Base-by-base conservation (phyloP, 805 yeast genomes). In the Starmerella floris region DNA sequence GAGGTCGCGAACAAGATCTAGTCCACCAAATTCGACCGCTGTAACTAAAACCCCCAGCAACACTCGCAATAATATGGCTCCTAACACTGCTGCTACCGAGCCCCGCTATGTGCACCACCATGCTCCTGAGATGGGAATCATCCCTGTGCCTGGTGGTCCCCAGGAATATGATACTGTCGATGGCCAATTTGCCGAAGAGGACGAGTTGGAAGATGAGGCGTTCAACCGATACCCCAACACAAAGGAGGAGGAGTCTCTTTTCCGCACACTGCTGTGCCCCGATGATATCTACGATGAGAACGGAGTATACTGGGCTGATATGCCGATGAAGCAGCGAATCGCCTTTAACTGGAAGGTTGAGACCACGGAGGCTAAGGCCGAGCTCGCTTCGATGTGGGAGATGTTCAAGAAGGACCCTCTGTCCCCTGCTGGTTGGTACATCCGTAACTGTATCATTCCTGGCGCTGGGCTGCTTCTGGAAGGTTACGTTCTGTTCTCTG, bases 251-350 rank as follows among this genome's bases (percentile, higher is more conserved):
- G 55, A 57, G 50, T 60, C 56, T 22, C 56, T 58, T 22, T 61
- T 62, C 53, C 52, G 53, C 27, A 49, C 55, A 39, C 40, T 61
- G 10, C 46, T 62, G 23, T 59, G 58, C 41, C 66, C 66, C 9
- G 50, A 45, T 11, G 66, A 62, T 35, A 44, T 56, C 19, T 62
- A 59, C 50, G 48, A 49, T 30, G 48, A 41, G n/a, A 56, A 59
- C 21, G 64, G 65, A 19, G 44, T 37, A n/a, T 62, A 62, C 55
- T 62, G 66, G 66, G 66, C 64, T 25, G 66, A 62, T 44, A 40
- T 62, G 50, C 62, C 62, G 10, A 25, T 54, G 11, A 20, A 42
- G 16, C 28, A 61, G 56, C 53, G 56, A 8, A 28, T 47, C 17
- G 21, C 38, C 16, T 62, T 62, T 51, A 56, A 59, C 39, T 48